Evolutionary conservation across 257 asterid species (phyloP), one percentile per base, ranked within the genome.

Genomic region (Salvia hispanica): DNA sequence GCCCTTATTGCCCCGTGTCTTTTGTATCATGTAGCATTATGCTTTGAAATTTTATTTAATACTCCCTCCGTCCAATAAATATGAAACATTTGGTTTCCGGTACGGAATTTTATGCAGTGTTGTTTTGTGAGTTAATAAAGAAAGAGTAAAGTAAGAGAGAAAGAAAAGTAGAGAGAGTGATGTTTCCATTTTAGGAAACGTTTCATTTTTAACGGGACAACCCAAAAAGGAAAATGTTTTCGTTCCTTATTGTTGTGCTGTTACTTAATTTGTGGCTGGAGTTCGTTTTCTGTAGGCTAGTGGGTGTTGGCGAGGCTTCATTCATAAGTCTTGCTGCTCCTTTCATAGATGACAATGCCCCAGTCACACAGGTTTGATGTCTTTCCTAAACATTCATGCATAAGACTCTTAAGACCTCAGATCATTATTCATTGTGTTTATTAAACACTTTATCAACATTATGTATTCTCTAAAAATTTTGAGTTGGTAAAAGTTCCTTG

Each of bases 301-400:
- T 94, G 60, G 99, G 99, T 73, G 97, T 94, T 68, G 97, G 99
- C 12, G 99, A 94, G 91, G 99, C 99, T 77, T 94, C 97, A 56
- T 93, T 94, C 69, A 86, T 88, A 66, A 91, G 96, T 84, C 97
- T 94, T 71, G 97, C 97, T 13, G 95, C 99, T 83, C 99, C 97
- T 43, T 94, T 91, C 85, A 91, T 94, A 48, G 99, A 94, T 61
- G 99, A 94, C 80, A 94, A 87, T 80, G 97, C 99, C 79, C 99
- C 97, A 45, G 82, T 66, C 58, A 66, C 88, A 66, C 95, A 85
- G 99, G 99, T 90, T 66, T 74, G 76, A 48, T 62, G 48, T 70
- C 16, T 54, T 18, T 51, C 42, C 44, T 40, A 16, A 63, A 64
- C 10, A 55, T n/a, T 58, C 52, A 28, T 58, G 34, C 74, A 42